Base-by-base conservation (phyloP, 108 stramenopile species). In the Cyclotella baltica region DNA sequence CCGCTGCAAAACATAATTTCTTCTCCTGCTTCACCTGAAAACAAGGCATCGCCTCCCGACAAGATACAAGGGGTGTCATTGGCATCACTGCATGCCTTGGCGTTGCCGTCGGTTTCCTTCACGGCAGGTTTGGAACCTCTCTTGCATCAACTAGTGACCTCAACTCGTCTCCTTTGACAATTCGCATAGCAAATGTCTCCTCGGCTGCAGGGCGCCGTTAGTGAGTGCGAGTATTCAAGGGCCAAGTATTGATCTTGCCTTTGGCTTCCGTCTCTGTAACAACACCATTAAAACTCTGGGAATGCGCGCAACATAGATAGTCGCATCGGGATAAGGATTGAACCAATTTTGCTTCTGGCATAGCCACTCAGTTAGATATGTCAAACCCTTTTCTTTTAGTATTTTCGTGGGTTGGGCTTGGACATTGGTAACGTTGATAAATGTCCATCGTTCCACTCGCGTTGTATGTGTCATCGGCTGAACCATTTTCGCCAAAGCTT, bases 171-270 rank as follows among this genome's bases (percentile, higher is more conserved):
- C 70, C 73, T 27, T 75, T 63, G 77, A 86, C 88, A 57, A 90
- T 75, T 50, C 72, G 47, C 53, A 87, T 36, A 4, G 86, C 82
- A 51, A 77, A 83, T 37, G 87, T 86, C 67, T 83, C 66, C 38
- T 83, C 64, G 55, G 86, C 81, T 18, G 87, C 77, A 18, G 86
- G 87, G 10, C 87, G 80, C 90, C 90, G 88, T 33, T 79, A 78
- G 43, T 86, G 84, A 13, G 87, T 87, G 50, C 90, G 84, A 9
- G 78, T 73, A 62, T 90, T 88, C 40, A 88, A 81, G 25, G 88
- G 74, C 90, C 90, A 90, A 53, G 86, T 85, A 0, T 28, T 62
- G 19, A 77, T 64, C 43, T 77, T 77, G 27, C 61, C 69, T 18
- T 38, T 70, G 35, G 68, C 61, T 0, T 40, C 53, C 1, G 28